Percentiles rank a stretch among this genome's conserved stretches.
These are phyloP conservation scores for Acacia concinna DNA, from an alignment of 331 rosid species.

Conservation along the genomic window DNA sequence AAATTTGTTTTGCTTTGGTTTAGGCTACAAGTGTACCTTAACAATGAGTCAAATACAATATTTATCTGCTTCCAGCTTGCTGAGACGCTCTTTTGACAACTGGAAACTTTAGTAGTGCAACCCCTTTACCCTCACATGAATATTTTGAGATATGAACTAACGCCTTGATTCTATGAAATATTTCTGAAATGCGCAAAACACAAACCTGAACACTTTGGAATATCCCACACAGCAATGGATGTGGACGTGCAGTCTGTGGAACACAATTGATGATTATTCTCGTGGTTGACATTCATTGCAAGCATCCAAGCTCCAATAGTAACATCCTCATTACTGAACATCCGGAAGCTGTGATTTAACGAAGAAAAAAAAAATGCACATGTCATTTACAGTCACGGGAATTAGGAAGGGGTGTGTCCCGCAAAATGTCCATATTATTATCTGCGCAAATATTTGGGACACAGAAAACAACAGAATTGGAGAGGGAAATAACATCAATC, in stretches of 20 bases:
- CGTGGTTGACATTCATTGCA: slow-evolving; percentile 96
- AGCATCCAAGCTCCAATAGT: slow-evolving; percentile 99
- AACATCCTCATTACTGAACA: slow-evolving; percentile 99
- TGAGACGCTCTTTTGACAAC: background rate
- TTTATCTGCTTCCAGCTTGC: background rate
- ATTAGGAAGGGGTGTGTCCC: background rate
- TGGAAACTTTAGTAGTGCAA: background rate
- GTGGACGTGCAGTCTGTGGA: slow-evolving; percentile 65
- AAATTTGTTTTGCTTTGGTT: slow-evolving; percentile 5
- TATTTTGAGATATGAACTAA: background rate
- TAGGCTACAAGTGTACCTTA: background rate
- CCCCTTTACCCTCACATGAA: background rate
- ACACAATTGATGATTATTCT: slow-evolving; percentile 74
- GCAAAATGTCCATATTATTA: slow-evolving; percentile 1
- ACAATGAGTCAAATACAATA: background rate
- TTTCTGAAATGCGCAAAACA: slow-evolving; percentile 30
- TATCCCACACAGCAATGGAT: slow-evolving; percentile 97
- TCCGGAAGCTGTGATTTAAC: slow-evolving; percentile 72
- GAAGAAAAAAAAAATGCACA: background rate
- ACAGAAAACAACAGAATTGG: background rate
- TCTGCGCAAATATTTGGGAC: background rate
- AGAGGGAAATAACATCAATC: slow-evolving; percentile 10
- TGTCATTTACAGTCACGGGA: slow-evolving; percentile 1
- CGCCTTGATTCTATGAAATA: slow-evolving; percentile 1
- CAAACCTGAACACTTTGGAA: slow-evolving; percentile 97